phyloP scores from a whole-genome alignment of 2,329 filamentous ascomycete genomes.

The Nemania serpens region DNA sequence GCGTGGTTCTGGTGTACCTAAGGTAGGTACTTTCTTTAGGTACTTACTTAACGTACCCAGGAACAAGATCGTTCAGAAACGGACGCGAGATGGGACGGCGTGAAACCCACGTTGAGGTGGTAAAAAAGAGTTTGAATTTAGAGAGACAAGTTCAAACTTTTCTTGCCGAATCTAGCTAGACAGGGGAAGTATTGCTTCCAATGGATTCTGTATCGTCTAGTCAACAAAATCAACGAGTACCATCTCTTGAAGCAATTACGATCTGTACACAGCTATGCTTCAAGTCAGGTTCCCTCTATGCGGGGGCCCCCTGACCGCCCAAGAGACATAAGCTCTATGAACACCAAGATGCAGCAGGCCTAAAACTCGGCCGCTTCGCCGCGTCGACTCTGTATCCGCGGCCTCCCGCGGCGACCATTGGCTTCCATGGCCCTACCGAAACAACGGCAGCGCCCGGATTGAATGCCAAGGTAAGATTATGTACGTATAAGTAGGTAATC shows the following conservation, averaged over 20 bases:
- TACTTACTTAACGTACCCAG: too few relatives aligned
- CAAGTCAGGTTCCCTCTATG: background rate
- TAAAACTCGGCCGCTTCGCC: too few relatives aligned
- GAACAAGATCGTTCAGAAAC: too few relatives aligned
- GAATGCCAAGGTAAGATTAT: constrained; percentile 17
- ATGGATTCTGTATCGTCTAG: background rate
- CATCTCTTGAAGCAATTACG: constrained; percentile 4
- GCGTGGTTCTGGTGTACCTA: too few relatives aligned
- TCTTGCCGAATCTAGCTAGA: background rate
- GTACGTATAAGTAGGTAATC: constrained; percentile 14
- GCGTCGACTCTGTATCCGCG: too few relatives aligned
- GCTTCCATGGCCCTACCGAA: background rate
- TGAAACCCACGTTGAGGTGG: too few relatives aligned
- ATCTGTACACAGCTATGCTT: constrained; percentile 10
- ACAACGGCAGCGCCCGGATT: background rate
- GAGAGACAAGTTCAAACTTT: constrained; percentile 7
- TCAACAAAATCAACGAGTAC: background rate
- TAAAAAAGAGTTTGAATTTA: background rate
- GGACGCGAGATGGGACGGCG: background rate
- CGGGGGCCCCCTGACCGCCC: background rate
- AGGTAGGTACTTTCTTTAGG: too few relatives aligned
- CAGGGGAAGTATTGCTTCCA: background rate
- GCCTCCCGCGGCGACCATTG: background rate
- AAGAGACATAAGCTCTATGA: background rate
- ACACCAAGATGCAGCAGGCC: background rate